Evolutionary conservation across 2,329 filamentous ascomycete genomes (phyloP), one percentile per base, ranked within the genome.

Genomic region (Pseudogymnoascus sp.): DNA sequence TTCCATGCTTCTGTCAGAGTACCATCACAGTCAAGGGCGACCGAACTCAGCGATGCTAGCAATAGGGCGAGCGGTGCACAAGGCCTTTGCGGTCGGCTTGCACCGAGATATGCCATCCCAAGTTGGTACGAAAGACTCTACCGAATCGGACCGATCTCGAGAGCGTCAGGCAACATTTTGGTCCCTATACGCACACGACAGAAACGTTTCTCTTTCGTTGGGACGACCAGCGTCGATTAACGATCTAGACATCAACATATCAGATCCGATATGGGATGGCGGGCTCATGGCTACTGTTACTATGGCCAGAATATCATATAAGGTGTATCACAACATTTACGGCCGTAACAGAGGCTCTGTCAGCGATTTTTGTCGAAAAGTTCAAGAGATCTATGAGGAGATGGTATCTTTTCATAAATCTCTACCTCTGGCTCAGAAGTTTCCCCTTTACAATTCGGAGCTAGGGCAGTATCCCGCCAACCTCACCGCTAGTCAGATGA

Each of bases 141-240:
- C 52, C 12, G 34, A 39, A 33, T 48, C 23, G 3, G 41, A 48
- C 9, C n/a, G 41, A 48, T 26, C 45, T 41, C 55, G 38, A 45
- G 59, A 61, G 26, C 52, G 59, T 10, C 59, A 34, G 23, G 55
- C 59, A 8, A 59, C 59, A n/a, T 61, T 61, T 37, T 59, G 56
- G 59, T 59, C 59, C 5, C 33, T 61, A 45, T 61, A 26, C 26
- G 59, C 37, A 34, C 59, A 59, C 9, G 59, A 61, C 15, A 28
- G 59, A 34, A 61, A 59, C 13, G 35, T 59, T 38, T 61, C 59
- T 45, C 59, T 61, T 28, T 61, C 59, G n/a, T 28, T 61, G 21
- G 59, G 59, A 12, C 59, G 59, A 13, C 59, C 59, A 13, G 59
- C 59, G 39, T 26, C 52, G 8, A 61, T 61, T 26, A 61, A 61